These are phyloP conservation scores for Rhizophagus sp. DNA, from an alignment of 192 early-diverging fungal genomes.

Conservation along the genomic window DNA sequence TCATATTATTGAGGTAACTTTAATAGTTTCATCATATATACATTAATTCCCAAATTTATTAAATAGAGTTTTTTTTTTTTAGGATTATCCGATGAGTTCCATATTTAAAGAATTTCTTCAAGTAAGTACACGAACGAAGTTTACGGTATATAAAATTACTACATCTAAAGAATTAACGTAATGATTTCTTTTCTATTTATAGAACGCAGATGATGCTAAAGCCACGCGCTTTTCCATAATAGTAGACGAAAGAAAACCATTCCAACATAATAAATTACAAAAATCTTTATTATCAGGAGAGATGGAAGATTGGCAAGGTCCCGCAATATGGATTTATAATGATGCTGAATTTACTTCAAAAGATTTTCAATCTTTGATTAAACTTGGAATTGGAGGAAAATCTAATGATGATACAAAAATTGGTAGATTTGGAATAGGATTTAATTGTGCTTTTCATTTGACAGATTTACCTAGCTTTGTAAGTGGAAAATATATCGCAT, in stretches of 20 bases:
- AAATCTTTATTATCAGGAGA: constrained; percentile 14
- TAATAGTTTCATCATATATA: neutral
- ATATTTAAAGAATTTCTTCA: neutral
- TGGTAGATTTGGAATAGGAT: constrained; percentile 23
- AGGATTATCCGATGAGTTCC: neutral
- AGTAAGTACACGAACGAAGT: neutral
- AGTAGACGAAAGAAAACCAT: neutral
- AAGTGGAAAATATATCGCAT: constrained; percentile 28
- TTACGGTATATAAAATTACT: neutral
- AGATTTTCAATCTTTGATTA: constrained; percentile 26
- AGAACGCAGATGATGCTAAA: constrained; percentile 40
- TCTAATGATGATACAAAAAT: constrained; percentile 18
- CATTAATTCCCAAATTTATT: neutral
- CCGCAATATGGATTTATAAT: constrained; percentile 33
- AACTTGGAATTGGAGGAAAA: constrained; percentile 37
- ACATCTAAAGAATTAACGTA: neutral
- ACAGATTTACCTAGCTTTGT: constrained; percentile 34
- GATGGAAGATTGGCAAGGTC: constrained; percentile 35
- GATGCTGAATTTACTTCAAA: constrained; percentile 30
- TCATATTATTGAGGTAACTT: neutral
- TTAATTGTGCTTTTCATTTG: constrained; percentile 21
- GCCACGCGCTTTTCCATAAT: neutral
- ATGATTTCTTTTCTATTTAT: constrained; percentile 15
- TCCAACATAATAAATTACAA: neutral
- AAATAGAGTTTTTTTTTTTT: neutral